phyloP scores from a whole-genome alignment of 2,329 filamentous ascomycete species.

The Pestalotiopsis sp. region DNA sequence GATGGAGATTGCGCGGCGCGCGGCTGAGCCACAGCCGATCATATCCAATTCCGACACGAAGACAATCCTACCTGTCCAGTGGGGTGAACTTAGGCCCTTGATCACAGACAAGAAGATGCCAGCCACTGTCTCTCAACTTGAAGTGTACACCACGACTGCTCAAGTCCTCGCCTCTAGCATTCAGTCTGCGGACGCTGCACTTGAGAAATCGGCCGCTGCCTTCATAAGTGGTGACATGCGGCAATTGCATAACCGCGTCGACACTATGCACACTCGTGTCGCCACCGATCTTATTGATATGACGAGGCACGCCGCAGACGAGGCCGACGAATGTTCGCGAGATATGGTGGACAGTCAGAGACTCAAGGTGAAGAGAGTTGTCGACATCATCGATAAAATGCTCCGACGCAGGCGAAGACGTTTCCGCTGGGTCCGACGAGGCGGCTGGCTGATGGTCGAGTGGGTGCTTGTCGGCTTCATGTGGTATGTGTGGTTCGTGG shows the following conservation, averaged over 20 bases:
- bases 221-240: slow-evolving; percentile 61
- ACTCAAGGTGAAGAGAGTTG: slow-evolving; percentile 77
- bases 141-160: slow-evolving; percentile 54
- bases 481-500: slow-evolving; percentile 93
- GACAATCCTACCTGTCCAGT: slow-evolving; percentile 30
- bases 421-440: slow-evolving; percentile 74
- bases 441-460: slow-evolving; percentile 81
- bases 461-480: slow-evolving; percentile 86
- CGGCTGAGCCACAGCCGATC: slow-evolving; percentile 48
- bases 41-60: slow-evolving; percentile 28
- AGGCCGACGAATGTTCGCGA: slow-evolving; percentile 76
- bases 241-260: slow-evolving; percentile 50
- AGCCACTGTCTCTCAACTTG: slow-evolving; percentile 40
- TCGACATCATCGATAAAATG: slow-evolving; percentile 78
- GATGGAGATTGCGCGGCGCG: slow-evolving; percentile 72
- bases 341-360: slow-evolving; percentile 78
- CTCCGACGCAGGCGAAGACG: slow-evolving; percentile 67
- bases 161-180: slow-evolving; percentile 52
- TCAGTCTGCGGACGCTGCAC: slow-evolving; percentile 49
- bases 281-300: slow-evolving; percentile 57
- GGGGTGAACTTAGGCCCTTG: slow-evolving; percentile 44
- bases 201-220: slow-evolving; percentile 60
- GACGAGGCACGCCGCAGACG: slow-evolving; percentile 71
- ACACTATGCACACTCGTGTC: slow-evolving; percentile 47
- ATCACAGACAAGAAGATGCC: slow-evolving; percentile 28